A percentile compares a stretch with the other conserved stretches of the same genome.
Evolutionary conservation across 495 filamentous ascomycete species (phyloP).

Genomic region (Astrothelium subdiscretum): DNA sequence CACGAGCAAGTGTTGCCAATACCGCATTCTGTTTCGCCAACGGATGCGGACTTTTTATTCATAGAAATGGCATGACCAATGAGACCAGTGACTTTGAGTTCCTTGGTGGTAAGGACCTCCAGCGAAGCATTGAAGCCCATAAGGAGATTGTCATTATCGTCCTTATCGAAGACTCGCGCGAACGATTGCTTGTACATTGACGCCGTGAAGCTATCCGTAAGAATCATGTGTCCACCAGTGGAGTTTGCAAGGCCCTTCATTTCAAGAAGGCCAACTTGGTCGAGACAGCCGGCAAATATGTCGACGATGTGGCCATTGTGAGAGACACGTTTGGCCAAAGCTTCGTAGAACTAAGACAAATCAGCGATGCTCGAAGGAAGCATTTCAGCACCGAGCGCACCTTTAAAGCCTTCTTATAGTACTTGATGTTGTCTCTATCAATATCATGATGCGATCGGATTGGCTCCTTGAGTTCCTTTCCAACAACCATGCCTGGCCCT

Average conservation of each 20-base stretch:
- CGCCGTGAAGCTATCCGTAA: slow-evolving; percentile 97
- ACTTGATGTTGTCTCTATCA: slow-evolving; percentile 97
- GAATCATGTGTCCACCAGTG: slow-evolving; percentile 95
- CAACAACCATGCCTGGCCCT: slow-evolving; percentile 93
- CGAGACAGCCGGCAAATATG: slow-evolving; percentile 94
- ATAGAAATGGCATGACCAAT: slow-evolving; percentile 94
- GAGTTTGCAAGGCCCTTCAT: slow-evolving; percentile 98
- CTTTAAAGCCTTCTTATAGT: slow-evolving; percentile 98
- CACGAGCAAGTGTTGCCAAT: slow-evolving; percentile 98
- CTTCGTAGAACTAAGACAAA: slow-evolving; percentile 78
- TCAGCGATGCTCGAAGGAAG: slow-evolving; percentile 14
- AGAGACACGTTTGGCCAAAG: slow-evolving; percentile 85
- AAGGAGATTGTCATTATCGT: slow-evolving; percentile 80
- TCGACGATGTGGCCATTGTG: slow-evolving; percentile 97
- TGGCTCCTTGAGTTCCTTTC: slow-evolving; percentile 91
- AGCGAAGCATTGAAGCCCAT: slow-evolving; percentile 99
- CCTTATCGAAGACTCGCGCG: slow-evolving; percentile 93
- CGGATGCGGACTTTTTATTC: slow-evolving; percentile 95
- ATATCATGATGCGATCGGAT: slow-evolving; percentile 99
- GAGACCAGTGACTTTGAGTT: slow-evolving; percentile 94
- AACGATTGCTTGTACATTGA: slow-evolving; percentile 99
- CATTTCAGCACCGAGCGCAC: slow-evolving; percentile 34
- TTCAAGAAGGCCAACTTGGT: slow-evolving; percentile 94
- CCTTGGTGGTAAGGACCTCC: slow-evolving; percentile 94
- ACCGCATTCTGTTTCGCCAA: slow-evolving; percentile 96